Evolutionary conservation across 2,329 filamentous ascomycete species (phyloP), one percentile per base, ranked within the genome.

Genomic region (Fusarium penzigii): DNA sequence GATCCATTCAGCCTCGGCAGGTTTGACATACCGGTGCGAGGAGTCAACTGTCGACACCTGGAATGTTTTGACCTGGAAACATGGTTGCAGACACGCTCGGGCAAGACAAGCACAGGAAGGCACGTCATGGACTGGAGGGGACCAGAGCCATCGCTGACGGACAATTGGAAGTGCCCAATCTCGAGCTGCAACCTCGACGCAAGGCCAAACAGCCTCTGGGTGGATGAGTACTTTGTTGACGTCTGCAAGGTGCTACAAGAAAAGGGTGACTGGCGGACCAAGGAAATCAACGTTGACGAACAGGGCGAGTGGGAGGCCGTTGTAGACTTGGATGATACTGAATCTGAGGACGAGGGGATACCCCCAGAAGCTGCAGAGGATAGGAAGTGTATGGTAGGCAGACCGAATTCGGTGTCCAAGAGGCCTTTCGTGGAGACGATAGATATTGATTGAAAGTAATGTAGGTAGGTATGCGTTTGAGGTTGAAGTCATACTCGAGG

Each of bases 41-140:
- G 90, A 25, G 74, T 65, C 8, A 62, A 70, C 3, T 99, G 94
- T 68, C 75, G 76, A 20, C 93, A 99, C 67, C 75, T 87, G 36
- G 90, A 97, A 66, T 96, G 92, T 67, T 97, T 97, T 67, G 93
- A 97, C 68, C 83, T 97, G 8, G 81, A 88, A 17, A 92, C 83
- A 1, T 97, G 90, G 75, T 80, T 99, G 9, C 70, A 77, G 13
- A 90, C 87, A 6, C 84, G 90, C 40, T 75, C 77, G 6, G 71
- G 73, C 13, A 80, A 78, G 54, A 68, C 71, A 6, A 36, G 57
- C 4, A 50, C 49, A n/a, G 58, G 58, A 36, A 54, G 34, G 39
- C 56, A 50, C n/a, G 55, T 46, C 5, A 13, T 44, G 13, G 17
- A 38, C 1, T 38, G 58, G 36, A 36, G 52, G 20, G 61, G 57